Evolutionary conservation across 176 grass and related monocot genomes (phyloP).

Genomic region (Oryza meridionalis): DNA sequence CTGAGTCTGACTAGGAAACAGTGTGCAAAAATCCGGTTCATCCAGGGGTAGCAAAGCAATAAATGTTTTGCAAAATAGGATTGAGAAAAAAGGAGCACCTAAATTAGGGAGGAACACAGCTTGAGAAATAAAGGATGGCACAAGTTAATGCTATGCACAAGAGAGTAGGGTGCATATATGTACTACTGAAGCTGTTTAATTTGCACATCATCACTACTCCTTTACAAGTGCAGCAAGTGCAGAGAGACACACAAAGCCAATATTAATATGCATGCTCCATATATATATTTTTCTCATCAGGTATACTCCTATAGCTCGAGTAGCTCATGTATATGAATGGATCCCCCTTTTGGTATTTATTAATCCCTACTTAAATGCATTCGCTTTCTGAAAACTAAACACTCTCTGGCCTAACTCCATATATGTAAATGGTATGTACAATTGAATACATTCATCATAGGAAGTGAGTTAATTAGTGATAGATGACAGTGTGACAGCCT

Average conservation of each 20-base stretch:
- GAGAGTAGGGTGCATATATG: background rate
- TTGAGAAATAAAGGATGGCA: slow-evolving; percentile 44
- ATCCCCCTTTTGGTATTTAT: slow-evolving; percentile 44
- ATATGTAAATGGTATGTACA: background rate
- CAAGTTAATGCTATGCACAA: slow-evolving; percentile 33
- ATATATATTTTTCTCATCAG: background rate
- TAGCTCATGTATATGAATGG: slow-evolving; percentile 10
- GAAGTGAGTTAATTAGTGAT: background rate
- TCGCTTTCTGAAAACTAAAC: background rate
- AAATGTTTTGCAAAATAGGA: slow-evolving; percentile 11
- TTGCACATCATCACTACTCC: background rate
- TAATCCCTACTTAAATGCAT: slow-evolving; percentile 34
- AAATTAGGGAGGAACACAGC: slow-evolving; percentile 13
- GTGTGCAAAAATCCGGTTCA: slow-evolving; percentile 16
- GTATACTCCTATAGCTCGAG: background rate
- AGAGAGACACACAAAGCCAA: background rate
- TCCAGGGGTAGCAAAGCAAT: slow-evolving; percentile 22
- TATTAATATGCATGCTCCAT: background rate
- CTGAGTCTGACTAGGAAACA: slow-evolving; percentile 15
- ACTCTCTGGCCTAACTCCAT: background rate
- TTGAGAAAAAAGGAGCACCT: background rate
- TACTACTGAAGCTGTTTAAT: background rate
- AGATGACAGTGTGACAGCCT: background rate
- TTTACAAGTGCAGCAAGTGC: slow-evolving; percentile 31
- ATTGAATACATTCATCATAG: slow-evolving; percentile 4